Evolutionary conservation across 148 eudicot genomes (phyloP).

Genomic region (Cornus controversa): DNA sequence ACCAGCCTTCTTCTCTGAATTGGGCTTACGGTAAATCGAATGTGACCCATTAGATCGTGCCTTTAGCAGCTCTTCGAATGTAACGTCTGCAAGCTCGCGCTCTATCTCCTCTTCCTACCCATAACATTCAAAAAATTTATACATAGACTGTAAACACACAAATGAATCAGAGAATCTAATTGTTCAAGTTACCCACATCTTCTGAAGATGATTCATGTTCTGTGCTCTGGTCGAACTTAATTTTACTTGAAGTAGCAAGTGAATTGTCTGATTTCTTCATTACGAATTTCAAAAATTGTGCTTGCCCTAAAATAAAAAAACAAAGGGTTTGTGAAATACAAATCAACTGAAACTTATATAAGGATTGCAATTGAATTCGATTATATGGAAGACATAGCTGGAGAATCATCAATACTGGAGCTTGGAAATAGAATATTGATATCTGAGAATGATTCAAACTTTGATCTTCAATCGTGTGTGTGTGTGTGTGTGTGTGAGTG

Average conservation of each 20-base stretch:
- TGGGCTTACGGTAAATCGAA: conserved; percentile 37
- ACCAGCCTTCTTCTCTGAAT: conserved; percentile 39
- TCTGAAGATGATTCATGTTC: conserved; percentile 50
- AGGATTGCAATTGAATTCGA: too few relatives aligned
- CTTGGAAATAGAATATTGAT: too few relatives aligned
- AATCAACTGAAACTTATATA: too few relatives aligned
- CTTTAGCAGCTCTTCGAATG: conserved; percentile 76
- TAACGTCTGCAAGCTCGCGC: conserved; percentile 68
- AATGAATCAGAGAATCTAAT: not conserved
- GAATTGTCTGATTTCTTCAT: conserved; percentile 35
- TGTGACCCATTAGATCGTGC: conserved; percentile 81
- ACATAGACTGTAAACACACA: not conserved
- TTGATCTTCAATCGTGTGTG: too few relatives aligned
- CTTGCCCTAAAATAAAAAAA: not conserved
- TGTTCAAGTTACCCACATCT: conserved; percentile 41
- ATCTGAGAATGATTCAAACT: too few relatives aligned
- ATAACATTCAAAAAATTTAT: not conserved
- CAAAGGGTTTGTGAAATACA: too few relatives aligned
- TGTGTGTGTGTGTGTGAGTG: too few relatives aligned
- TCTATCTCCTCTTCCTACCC: conserved; percentile 58
- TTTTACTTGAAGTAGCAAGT: conserved; percentile 49
- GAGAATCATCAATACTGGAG: too few relatives aligned
- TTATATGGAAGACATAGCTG: too few relatives aligned
- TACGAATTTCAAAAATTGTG: not conserved
- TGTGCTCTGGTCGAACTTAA: conserved; percentile 49